These are phyloP conservation scores for Camellia lanceoleosa DNA, from an alignment of 148 eudicot genomes.

Conservation along the genomic window DNA sequence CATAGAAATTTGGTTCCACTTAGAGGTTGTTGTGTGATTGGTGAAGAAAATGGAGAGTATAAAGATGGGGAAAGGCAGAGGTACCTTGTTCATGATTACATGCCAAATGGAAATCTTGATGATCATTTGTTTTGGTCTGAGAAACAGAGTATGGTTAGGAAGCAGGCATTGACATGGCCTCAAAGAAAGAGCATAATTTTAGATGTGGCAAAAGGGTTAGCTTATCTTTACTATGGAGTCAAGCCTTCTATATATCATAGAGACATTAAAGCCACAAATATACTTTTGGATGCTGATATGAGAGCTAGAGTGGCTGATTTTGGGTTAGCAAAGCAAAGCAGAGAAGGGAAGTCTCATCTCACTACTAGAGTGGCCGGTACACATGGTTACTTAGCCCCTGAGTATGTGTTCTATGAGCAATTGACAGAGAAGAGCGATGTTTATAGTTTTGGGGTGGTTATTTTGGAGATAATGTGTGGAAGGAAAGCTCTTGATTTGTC, in stretches of 20 bases:
- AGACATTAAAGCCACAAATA: constrained; percentile 76
- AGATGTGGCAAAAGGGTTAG: constrained; percentile 77
- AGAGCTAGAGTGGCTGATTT: constrained; percentile 84
- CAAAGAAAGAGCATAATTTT: constrained; percentile 68
- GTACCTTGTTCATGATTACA: constrained; percentile 55
- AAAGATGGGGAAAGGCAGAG: constrained; percentile 19
- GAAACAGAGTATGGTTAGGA: constrained; percentile 17
- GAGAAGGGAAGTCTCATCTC: constrained; percentile 83
- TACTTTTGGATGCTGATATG: constrained; percentile 68
- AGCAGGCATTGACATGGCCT: constrained; percentile 58
- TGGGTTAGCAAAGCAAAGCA: constrained; percentile 72
- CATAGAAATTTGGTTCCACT: constrained; percentile 77
- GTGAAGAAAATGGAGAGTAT: constrained; percentile 26
- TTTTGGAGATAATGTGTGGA: constrained; percentile 84
- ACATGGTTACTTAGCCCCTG: constrained; percentile 85
- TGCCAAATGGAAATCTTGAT: constrained; percentile 82
- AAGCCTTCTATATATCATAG: constrained; percentile 74
- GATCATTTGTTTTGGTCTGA: constrained; percentile 52
- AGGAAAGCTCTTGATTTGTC: constrained; percentile 78
- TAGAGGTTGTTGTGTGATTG: constrained; percentile 75
- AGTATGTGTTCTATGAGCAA: constrained; percentile 80
- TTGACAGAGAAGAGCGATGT: constrained; percentile 80
- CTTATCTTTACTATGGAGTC: constrained; percentile 72
- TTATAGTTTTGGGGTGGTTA: constrained; percentile 75
- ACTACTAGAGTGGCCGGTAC: constrained; percentile 89